Conservation (phyloP, 495 filamentous ascomycete species). For the Penicillium herquei region DNA sequence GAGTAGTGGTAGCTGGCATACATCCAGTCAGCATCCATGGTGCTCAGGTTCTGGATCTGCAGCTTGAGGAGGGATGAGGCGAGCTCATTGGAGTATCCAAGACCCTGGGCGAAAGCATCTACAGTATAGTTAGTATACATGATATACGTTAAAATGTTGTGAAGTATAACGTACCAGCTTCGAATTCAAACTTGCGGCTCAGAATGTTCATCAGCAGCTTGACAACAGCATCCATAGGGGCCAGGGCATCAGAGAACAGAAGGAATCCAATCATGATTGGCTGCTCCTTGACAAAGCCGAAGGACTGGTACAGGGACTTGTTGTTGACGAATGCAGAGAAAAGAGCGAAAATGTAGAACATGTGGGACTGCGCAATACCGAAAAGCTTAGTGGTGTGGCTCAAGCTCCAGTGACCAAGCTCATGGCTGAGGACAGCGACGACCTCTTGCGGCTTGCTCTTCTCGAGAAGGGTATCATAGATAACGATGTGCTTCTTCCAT, state of each 20-base stretch:
- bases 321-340: slow-evolving; percentile 99
- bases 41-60: slow-evolving; percentile 95
- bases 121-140: slow-evolving; percentile 1
- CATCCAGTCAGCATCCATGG: slow-evolving; percentile 98
- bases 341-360: slow-evolving; percentile 93
- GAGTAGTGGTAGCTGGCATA: slow-evolving; percentile 98
- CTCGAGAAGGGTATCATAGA: slow-evolving; percentile 96
- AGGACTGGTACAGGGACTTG: slow-evolving; percentile 80
- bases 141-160: background rate
- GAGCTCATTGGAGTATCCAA: slow-evolving; percentile 84
- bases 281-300: slow-evolving; percentile 80
- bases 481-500: slow-evolving; percentile 99
- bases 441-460: slow-evolving; percentile 90
- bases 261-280: slow-evolving; percentile 97
- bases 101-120: slow-evolving; percentile 79
- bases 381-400: slow-evolving; percentile 94
- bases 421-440: slow-evolving; percentile 90
- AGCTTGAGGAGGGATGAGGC: slow-evolving; percentile 90
- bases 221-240: slow-evolving; percentile 86
- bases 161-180: slow-evolving; percentile 66
- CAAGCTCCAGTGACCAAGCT: slow-evolving; percentile 94
- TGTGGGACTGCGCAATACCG: slow-evolving; percentile 81
- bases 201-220: slow-evolving; percentile 96
- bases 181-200: slow-evolving; percentile 89
- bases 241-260: slow-evolving; percentile 90